Evolutionary conservation across 2,329 filamentous ascomycete genomes (phyloP), one percentile per base, ranked within the genome.

Genomic region (Colletotrichum sp.): DNA sequence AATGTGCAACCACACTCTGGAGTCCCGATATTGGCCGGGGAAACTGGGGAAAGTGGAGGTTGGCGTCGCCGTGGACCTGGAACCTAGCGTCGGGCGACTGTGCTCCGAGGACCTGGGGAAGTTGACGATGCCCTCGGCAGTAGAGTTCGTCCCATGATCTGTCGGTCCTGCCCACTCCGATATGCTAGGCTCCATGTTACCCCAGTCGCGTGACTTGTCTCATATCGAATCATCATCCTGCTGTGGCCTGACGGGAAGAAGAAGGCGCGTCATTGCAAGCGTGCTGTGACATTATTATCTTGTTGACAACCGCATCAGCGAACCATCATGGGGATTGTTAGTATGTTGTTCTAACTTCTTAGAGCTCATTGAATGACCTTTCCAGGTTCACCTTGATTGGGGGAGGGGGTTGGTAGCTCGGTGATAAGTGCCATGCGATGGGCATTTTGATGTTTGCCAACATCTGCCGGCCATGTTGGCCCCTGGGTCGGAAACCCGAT

Each of bases 1-100:
- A 59, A 22, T 64, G 19, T 52, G 11, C 44, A 52, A 52, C n/a
- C 44, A 52, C 16, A 32, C 59, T 52, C 36, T 16, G 57, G 36
- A 63, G 19, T 49, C 22, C 44, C 22, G 25, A 25, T 7, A 22
- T 39, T 30, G 29, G n/a, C 44, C 22, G 55, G 44, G 61, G 69
- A 71, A 71, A 57, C 61, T 57, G 69, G 61, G 39, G 69, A 71
- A 62, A 71, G 69, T 55, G 61, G 44, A 57, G 19, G 69, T 29
- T 64, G 30, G 44, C 29, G 39, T 44, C 9, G 39, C 61, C 13
- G 52, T 32, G 36, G 34, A 57, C 25, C 29, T 66, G 39, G 25
- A 59, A 59, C 55, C 55, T 59, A 52, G 22, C 8, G 19, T 71
- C 69, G 59, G 61, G n/a, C 8, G 19, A 52, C 39, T 27, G 30